Evolutionary conservation across 2,329 filamentous ascomycete species (phyloP).

Genomic region (Trichoderma brevicompactum): DNA sequence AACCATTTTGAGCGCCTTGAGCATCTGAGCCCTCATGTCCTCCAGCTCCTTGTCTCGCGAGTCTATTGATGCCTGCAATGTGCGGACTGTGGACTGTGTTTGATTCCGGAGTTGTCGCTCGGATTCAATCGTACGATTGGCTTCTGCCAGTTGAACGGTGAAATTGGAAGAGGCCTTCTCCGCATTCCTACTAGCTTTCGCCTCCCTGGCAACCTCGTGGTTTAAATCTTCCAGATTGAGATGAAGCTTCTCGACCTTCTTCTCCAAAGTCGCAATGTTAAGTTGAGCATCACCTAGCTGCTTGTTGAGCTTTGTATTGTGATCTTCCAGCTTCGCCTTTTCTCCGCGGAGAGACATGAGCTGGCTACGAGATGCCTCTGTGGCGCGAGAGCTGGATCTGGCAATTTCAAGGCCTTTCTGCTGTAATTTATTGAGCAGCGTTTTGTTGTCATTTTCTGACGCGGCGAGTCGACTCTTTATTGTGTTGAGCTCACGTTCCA

Average conservation of each 20-base stretch:
- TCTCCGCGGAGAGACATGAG: slow-evolving; percentile 78
- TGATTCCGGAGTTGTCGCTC: slow-evolving; percentile 85
- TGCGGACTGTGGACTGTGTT: slow-evolving; percentile 81
- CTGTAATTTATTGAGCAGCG: slow-evolving; percentile 94
- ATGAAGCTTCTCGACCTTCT: slow-evolving; percentile 90
- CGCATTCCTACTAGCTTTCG: slow-evolving; percentile 85
- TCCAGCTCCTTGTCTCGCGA: slow-evolving; percentile 78
- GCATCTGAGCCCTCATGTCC: slow-evolving; percentile 78
- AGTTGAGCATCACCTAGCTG: slow-evolving; percentile 87
- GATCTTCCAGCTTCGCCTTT: slow-evolving; percentile 81
- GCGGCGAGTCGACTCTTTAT: slow-evolving; percentile 87
- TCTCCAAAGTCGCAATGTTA: slow-evolving; percentile 81
- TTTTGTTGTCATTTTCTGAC: slow-evolving; percentile 94
- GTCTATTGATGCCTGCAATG: slow-evolving; percentile 79
- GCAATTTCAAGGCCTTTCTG: slow-evolving; percentile 97
- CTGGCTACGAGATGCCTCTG: slow-evolving; percentile 79
- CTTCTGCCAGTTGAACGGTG: slow-evolving; percentile 83
- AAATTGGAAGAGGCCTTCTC: slow-evolving; percentile 84
- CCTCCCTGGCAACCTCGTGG: slow-evolving; percentile 87
- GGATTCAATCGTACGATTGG: slow-evolving; percentile 86
- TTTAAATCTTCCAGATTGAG: slow-evolving; percentile 89
- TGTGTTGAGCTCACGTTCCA: slow-evolving; percentile 88
- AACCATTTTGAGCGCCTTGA: slow-evolving; percentile 83
- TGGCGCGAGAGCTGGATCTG: slow-evolving; percentile 82
- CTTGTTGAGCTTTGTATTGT: slow-evolving; percentile 77